Evolutionary conservation across 805 yeast species (phyloP).

Genomic region (Ogataea haglerorum): DNA sequence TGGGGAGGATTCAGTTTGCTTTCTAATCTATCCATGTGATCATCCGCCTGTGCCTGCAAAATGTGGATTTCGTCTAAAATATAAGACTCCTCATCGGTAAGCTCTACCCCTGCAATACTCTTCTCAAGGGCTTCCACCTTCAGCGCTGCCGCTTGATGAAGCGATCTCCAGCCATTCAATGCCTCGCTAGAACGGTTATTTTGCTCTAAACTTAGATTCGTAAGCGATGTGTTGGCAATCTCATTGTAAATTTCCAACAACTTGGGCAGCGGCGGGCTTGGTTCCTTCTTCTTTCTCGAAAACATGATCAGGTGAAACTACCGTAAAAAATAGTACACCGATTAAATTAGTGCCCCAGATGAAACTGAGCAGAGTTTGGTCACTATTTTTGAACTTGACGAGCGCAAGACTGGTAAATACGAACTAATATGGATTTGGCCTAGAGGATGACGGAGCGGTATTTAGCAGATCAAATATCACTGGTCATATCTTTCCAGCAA

Average conservation of each 20-base stretch:
- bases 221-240: constrained; percentile 55
- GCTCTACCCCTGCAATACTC: constrained; percentile 28
- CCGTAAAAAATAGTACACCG: not conserved
- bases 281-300: constrained; percentile 55
- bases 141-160: constrained; percentile 59
- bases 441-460: not conserved
- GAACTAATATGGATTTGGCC: not conserved
- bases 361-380: constrained; percentile 1
- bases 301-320: constrained; percentile 33
- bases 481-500: constrained; percentile 5
- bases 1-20: constrained; percentile 13
- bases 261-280: constrained; percentile 58
- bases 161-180: constrained; percentile 67
- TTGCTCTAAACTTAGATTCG: constrained; percentile 58
- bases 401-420: not conserved
- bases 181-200: constrained; percentile 50
- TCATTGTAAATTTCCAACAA: constrained; percentile 60
- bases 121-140: constrained; percentile 53
- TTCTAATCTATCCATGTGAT: constrained; percentile 39
- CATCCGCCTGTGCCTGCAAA: constrained; percentile 34
- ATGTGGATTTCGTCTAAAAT: constrained; percentile 39
- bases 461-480: constrained; percentile 2
- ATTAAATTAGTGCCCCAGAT: constrained; percentile 1
- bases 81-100: constrained; percentile 46
- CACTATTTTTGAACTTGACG: not conserved